Conservation (phyloP, 441 rosid species). For the Aleurites moluccanus region DNA sequence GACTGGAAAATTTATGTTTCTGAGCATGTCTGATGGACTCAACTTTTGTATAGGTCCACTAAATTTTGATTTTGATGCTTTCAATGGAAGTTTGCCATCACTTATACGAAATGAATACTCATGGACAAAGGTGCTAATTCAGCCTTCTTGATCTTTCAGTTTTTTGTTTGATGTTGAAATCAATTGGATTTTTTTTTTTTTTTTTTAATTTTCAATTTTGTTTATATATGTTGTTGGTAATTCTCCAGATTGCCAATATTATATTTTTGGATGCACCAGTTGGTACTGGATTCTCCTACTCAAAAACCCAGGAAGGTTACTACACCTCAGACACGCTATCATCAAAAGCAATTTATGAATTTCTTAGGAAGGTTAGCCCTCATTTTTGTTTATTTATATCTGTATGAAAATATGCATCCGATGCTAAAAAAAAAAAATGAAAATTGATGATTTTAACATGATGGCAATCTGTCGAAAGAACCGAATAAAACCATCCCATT, state of each 20-base stretch:
- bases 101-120: conserved; percentile 24
- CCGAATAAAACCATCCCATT: background rate
- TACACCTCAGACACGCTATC: conserved; percentile 28
- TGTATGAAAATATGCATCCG: background rate
- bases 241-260: conserved; percentile 32
- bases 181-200: background rate
- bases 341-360: conserved; percentile 26
- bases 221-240: background rate
- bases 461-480: background rate
- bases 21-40: background rate
- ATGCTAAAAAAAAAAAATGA: background rate
- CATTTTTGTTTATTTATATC: background rate
- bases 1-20: background rate
- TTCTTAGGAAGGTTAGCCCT: conserved; percentile 31
- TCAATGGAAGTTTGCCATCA: conserved; percentile 23
- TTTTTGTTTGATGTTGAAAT: background rate
- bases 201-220: background rate
- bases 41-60: conserved; percentile 23
- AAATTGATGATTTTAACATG: background rate
- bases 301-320: conserved; percentile 29
- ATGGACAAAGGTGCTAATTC: conserved; percentile 34
- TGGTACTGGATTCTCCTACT: conserved; percentile 45
- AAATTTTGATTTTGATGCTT: conserved; percentile 14
- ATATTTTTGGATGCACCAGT: conserved; percentile 38
- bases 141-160: background rate